Conservation (phyloP, 169 alveolate species). For the Theileria parva region DNA sequence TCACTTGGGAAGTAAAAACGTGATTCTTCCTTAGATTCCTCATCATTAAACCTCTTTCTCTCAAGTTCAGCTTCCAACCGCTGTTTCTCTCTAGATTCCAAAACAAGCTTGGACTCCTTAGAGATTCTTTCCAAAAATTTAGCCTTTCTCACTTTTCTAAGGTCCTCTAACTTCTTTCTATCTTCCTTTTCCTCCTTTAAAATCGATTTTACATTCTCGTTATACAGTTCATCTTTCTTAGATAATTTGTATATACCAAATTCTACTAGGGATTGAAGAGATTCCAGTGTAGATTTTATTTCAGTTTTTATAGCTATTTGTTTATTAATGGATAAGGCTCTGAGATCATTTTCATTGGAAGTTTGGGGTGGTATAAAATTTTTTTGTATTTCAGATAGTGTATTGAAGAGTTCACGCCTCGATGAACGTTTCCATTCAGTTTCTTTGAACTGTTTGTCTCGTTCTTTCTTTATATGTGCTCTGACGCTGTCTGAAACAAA, state of each 20-base stretch:
- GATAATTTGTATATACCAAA: not conserved
- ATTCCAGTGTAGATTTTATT: slow-evolving; percentile 14
- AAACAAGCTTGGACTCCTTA: slow-evolving; percentile 17
- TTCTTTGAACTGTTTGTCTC: slow-evolving; percentile 6
- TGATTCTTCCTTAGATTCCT: slow-evolving; percentile 48
- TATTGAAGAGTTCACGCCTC: slow-evolving; percentile 35
- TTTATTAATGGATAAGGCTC: slow-evolving; percentile 41
- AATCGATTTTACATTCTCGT: slow-evolving; percentile 7
- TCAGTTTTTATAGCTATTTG: slow-evolving; percentile 49
- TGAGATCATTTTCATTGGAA: slow-evolving; percentile 23
- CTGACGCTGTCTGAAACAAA: slow-evolving; percentile 52
- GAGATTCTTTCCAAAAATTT: slow-evolving; percentile 19
- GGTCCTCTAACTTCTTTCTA: slow-evolving; percentile 11
- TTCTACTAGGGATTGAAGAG: slow-evolving; percentile 26
- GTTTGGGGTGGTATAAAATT: slow-evolving; percentile 54
- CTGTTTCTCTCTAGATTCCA: slow-evolving; percentile 15
- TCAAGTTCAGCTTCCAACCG: not conserved
- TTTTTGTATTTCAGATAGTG: not conserved
- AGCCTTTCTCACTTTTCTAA: slow-evolving; percentile 22
- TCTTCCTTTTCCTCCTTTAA: slow-evolving; percentile 40
- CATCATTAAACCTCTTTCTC: not conserved
- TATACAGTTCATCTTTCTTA: not conserved
- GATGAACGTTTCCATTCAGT: not conserved
- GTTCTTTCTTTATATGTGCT: not conserved
- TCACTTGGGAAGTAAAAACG: slow-evolving; percentile 41